Evolutionary conservation across 805 yeast species (phyloP).

Genomic region (Monosporozyma servazzii): DNA sequence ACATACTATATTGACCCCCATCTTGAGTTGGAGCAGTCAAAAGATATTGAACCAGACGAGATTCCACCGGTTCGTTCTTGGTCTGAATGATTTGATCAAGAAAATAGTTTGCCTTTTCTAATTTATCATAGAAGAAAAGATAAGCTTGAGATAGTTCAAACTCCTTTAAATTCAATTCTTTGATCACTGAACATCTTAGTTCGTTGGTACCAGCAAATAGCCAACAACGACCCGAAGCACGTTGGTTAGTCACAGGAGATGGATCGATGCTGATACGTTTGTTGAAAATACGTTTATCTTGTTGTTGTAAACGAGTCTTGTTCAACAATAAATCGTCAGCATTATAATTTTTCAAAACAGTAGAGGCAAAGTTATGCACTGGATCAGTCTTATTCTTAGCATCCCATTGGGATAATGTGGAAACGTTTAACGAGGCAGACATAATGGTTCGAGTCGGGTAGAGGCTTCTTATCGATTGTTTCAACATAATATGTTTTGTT

Average conservation of each 20-base stretch:
- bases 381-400: conserved; percentile 22
- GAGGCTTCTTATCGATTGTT: not conserved
- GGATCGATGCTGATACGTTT: conserved; percentile 29
- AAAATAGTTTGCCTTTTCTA: conserved; percentile 76
- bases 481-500: not conserved
- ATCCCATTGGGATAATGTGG: conserved; percentile 14
- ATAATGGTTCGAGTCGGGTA: not conserved
- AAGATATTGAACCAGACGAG: conserved; percentile 60
- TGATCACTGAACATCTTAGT: conserved; percentile 53
- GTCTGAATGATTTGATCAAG: conserved; percentile 70
- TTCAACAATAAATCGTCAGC: conserved; percentile 29
- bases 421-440: not conserved
- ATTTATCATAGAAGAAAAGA: conserved; percentile 75
- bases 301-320: conserved; percentile 15
- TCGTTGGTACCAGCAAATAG: conserved; percentile 75
- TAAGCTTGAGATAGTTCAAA: conserved; percentile 74
- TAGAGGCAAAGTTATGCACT: conserved; percentile 28
- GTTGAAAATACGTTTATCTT: conserved; percentile 25
- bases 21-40: conserved; percentile 61
- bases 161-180: conserved; percentile 51
- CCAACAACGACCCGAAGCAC: conserved; percentile 80
- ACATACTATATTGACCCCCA: conserved; percentile 88
- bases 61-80: conserved; percentile 52
- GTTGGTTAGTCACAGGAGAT: conserved; percentile 64
- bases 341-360: conserved; percentile 29